A percentile compares a stretch with the other conserved stretches of the same genome.
These are phyloP conservation scores for Dovyalis caffra DNA, from an alignment of 345 rosid species.

Conservation along the genomic window DNA sequence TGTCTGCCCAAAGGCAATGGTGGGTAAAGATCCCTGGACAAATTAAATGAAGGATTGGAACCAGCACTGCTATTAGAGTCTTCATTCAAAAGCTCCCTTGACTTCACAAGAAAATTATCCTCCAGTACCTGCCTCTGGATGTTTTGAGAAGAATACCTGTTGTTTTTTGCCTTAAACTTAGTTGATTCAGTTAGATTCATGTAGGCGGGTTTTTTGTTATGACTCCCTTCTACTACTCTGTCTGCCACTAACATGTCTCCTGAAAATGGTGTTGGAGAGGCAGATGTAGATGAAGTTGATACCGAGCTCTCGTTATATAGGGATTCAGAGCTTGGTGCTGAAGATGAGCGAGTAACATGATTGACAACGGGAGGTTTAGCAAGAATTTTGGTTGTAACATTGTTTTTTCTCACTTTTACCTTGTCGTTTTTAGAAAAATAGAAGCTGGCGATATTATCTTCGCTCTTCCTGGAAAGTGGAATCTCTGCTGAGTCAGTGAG, in stretches of 20 bases:
- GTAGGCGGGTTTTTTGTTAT: slow-evolving; percentile 60
- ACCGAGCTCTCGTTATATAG: slow-evolving; percentile 44
- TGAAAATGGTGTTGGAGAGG: slow-evolving; percentile 45
- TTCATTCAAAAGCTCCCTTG: slow-evolving; percentile 44
- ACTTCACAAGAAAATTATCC: slow-evolving; percentile 42
- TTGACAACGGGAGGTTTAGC: slow-evolving; percentile 48
- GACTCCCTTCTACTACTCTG: slow-evolving; percentile 44
- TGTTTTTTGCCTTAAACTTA: slow-evolving; percentile 68
- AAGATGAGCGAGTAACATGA: slow-evolving; percentile 36
- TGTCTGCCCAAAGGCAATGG: slow-evolving; percentile 39
- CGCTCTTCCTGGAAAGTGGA: slow-evolving; percentile 50
- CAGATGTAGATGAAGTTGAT: slow-evolving; percentile 58
- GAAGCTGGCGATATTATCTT: slow-evolving; percentile 31
- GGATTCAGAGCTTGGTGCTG: slow-evolving; percentile 59
- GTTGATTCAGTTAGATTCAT: slow-evolving; percentile 73
- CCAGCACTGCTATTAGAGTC: slow-evolving; percentile 52
- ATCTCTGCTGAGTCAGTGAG: slow-evolving; percentile 27
- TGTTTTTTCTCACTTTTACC: slow-evolving; percentile 66
- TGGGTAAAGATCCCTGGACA: slow-evolving; percentile 51
- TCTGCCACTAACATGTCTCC: slow-evolving; percentile 35
- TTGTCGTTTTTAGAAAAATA: slow-evolving; percentile 41
- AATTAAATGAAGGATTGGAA: slow-evolving; percentile 46
- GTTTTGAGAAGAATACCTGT: slow-evolving; percentile 34
- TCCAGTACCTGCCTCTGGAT: slow-evolving; percentile 28
- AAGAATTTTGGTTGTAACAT: slow-evolving; percentile 42